These are phyloP conservation scores for Teratosphaeria destructans DNA, from an alignment of 2,329 filamentous ascomycete species.

Conservation along the genomic window DNA sequence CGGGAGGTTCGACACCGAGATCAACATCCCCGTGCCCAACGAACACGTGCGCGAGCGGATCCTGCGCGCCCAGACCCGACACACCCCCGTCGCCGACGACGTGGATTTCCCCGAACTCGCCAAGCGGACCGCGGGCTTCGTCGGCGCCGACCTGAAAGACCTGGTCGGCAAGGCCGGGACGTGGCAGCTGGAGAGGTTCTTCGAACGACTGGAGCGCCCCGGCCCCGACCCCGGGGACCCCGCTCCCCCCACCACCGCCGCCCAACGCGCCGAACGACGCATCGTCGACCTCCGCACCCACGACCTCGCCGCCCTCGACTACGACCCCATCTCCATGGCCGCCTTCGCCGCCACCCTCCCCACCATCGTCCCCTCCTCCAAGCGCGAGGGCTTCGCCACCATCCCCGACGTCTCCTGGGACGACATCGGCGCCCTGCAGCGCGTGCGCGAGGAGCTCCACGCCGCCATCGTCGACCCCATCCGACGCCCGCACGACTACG, in stretches of 20 bases:
- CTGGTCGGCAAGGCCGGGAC: constrained; percentile 55
- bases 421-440: constrained; percentile 74
- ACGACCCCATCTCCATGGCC: constrained; percentile 45
- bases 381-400: constrained; percentile 88
- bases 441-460: constrained; percentile 71
- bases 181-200: constrained; percentile 52
- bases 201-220: constrained; percentile 38
- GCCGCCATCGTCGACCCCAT: constrained; percentile 87
- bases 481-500: constrained; percentile 66
- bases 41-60: constrained; percentile 69
- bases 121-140: constrained; percentile 81
- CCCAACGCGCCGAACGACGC: constrained; percentile 18
- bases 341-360: constrained; percentile 68
- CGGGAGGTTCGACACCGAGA: constrained; percentile 70
- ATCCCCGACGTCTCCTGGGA: constrained; percentile 89
- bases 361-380: constrained; percentile 67
- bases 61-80: constrained; percentile 58
- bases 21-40: constrained; percentile 81
- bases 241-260: not conserved
- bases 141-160: constrained; percentile 77
- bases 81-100: constrained; percentile 53
- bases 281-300: constrained; percentile 33
- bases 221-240: constrained; percentile 32
- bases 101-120: constrained; percentile 67
- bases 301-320: constrained; percentile 33